These are phyloP conservation scores for Leccinum fallax DNA, from an alignment of 1,284 basidiomycete genomes.

Conservation along the genomic window DNA sequence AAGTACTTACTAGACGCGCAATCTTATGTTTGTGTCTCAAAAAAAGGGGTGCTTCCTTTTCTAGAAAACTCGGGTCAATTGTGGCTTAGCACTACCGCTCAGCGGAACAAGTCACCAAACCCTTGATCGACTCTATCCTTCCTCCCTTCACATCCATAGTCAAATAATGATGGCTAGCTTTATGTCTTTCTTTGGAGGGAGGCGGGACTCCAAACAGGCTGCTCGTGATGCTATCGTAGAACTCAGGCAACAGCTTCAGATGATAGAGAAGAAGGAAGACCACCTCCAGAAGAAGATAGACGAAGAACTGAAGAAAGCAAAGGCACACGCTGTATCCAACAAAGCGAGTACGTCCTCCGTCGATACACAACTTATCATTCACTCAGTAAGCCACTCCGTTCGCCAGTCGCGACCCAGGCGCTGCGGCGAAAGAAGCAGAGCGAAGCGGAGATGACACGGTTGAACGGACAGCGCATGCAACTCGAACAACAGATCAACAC, in stretches of 20 bases:
- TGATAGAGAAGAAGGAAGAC: constrained; percentile 99
- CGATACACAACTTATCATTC: constrained; percentile 5
- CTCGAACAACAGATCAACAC: constrained; percentile 98
- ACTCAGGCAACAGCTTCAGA: constrained; percentile 86
- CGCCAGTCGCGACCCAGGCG: constrained; percentile 73
- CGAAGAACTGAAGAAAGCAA: constrained; percentile 91
- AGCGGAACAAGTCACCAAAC: constrained; percentile 3
- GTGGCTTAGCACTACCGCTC: constrained; percentile 10
- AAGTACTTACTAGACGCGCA: constrained; percentile 19
- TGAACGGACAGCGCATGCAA: constrained; percentile 88
- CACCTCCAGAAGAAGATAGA: constrained; percentile 96
- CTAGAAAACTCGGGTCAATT: constrained; percentile 14
- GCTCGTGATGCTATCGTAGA: constrained; percentile 87
- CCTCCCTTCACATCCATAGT: constrained; percentile 8
- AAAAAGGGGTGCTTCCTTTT: constrained; percentile 30
- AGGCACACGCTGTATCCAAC: constrained; percentile 91
- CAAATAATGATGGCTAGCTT: constrained; percentile 77
- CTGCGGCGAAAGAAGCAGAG: constrained; percentile 93
- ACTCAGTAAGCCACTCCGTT: constrained; percentile 9
- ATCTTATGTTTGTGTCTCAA: constrained; percentile 14
- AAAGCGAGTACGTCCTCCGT: constrained; percentile 74
- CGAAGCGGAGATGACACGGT: constrained; percentile 86
- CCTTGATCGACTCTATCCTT: constrained; percentile 3
- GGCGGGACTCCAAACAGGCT: constrained; percentile 77
- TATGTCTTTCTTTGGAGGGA: constrained; percentile 83